phyloP scores from a whole-genome alignment of 257 asterid species.

The Solanum tarapatanum region DNA sequence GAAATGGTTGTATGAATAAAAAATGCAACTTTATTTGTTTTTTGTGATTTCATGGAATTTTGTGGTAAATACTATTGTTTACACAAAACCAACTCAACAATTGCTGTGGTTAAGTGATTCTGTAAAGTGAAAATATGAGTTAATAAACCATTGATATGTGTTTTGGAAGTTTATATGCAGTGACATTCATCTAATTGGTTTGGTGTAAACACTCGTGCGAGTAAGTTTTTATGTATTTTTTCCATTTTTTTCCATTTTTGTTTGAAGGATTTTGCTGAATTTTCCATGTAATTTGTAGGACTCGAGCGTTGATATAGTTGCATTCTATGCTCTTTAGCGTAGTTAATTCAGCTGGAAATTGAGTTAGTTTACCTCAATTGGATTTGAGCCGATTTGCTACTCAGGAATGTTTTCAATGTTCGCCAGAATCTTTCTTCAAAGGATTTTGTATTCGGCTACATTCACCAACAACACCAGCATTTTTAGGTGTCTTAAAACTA shows the following conservation, averaged over 20 bases:
- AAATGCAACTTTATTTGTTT: neutral
- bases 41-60: neutral
- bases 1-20: neutral
- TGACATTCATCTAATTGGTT: neutral
- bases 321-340: neutral
- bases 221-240: neutral
- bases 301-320: neutral
- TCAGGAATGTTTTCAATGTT: neutral
- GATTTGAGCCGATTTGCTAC: neutral
- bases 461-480: neutral
- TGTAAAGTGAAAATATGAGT: neutral
- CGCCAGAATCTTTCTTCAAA: conserved; percentile 16
- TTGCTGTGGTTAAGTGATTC: too few species aligned
- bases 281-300: neutral
- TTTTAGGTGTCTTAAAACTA: conserved; percentile 12
- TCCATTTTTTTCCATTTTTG: neutral
- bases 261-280: neutral
- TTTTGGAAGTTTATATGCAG: neutral
- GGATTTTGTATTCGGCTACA: conserved; percentile 1
- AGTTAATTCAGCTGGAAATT: neutral
- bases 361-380: neutral
- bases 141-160: neutral
- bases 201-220: neutral
- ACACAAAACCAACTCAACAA: neutral
- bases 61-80: neutral